Conservation (phyloP, 352 stramenopile genomes). For the Phytophthora niederhauseri region DNA sequence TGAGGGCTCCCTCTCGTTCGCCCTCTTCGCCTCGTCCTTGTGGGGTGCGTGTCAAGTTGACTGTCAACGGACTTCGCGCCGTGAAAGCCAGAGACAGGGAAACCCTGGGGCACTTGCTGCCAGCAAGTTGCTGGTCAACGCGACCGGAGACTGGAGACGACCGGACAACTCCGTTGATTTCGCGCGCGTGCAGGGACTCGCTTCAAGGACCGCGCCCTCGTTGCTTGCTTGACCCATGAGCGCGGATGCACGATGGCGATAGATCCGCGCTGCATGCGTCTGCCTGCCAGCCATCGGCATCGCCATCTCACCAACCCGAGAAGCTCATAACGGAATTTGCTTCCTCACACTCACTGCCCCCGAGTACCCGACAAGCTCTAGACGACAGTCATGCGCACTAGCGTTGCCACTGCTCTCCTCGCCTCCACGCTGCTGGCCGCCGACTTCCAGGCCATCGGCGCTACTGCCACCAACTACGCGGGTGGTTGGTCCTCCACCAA, state of each 20-base stretch:
- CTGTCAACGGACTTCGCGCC: conserved; percentile 10
- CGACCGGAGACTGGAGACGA: not conserved
- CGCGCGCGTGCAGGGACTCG: conserved; percentile 5
- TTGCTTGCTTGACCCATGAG: conserved; percentile 17
- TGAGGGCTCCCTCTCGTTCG: conserved; percentile 17
- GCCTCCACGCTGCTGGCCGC: conserved; percentile 25
- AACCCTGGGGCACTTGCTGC: conserved; percentile 6
- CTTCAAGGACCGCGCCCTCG: conserved; percentile 21
- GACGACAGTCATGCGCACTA: conserved; percentile 18
- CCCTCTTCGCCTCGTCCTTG: conserved; percentile 13
- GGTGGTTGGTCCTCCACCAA: conserved; percentile 51
- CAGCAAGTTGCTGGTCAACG: not conserved
- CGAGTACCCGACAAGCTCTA: conserved; percentile 15
- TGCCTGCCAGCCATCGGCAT: not conserved
- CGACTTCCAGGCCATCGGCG: conserved; percentile 22
- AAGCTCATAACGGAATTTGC: conserved; percentile 27
- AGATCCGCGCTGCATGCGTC: conserved; percentile 8
- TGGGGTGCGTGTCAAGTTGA: conserved; percentile 25
- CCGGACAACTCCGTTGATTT: conserved; percentile 24
- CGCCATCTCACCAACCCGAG: not conserved
- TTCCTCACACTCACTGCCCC: conserved; percentile 17
- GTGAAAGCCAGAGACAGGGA: conserved; percentile 17
- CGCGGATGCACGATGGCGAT: conserved; percentile 13
- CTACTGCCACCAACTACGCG: conserved; percentile 52
- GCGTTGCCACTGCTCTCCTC: conserved; percentile 18